Base-by-base conservation (phyloP, 2,329 filamentous ascomycete genomes). In the Phoma sp. region DNA sequence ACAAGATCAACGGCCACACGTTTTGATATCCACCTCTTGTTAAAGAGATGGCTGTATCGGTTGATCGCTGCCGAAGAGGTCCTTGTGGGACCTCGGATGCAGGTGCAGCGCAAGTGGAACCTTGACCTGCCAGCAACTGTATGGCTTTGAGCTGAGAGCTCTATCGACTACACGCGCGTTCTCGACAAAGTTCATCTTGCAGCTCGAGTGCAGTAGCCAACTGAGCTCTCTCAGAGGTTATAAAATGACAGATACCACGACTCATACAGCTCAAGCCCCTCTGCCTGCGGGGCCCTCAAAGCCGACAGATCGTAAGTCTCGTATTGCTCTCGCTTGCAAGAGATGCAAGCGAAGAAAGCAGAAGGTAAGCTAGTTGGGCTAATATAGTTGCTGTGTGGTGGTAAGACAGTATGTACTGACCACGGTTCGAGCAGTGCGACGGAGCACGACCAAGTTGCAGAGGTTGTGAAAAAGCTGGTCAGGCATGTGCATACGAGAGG, bases 291-390 rank as follows among this genome's bases (percentile, higher is more conserved):
- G n/a, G n/a, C n/a, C n/a, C n/a, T n/a, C 25, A 38, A 38, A 43
- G n/a, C 20, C 47, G 36, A 46, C 51, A 20, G 33, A 57, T 25
- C 61, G 62, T 7, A 57, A 63, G 50, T 49, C 56, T 45, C 64
- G 66, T 4, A 62, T 66, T 17, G 63, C 59, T 10, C 52, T 67
- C 45, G 66, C 66, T 11, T 68, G 65, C 42, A 62, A 63, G 47
- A 57, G 64, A 54, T 68, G 66, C 37, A 68, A 68, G 42, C 54
- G 66, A 11, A 57, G 66, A 46, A 68, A 68, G 43, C 66, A 68
- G 36, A 59, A 57, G 43, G 66, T 68, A 59, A 49, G 63, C 32
- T 23, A 15, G n/a, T 9, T 10, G 15, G n/a, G n/a, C n/a, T n/a
- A n/a, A n/a, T n/a, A n/a, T n/a, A n/a, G n/a, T n/a, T n/a, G n/a